Evolutionary conservation across 768 basidiomycete genomes (phyloP).

Genomic region (Leucosporidium creatinivorum): DNA sequence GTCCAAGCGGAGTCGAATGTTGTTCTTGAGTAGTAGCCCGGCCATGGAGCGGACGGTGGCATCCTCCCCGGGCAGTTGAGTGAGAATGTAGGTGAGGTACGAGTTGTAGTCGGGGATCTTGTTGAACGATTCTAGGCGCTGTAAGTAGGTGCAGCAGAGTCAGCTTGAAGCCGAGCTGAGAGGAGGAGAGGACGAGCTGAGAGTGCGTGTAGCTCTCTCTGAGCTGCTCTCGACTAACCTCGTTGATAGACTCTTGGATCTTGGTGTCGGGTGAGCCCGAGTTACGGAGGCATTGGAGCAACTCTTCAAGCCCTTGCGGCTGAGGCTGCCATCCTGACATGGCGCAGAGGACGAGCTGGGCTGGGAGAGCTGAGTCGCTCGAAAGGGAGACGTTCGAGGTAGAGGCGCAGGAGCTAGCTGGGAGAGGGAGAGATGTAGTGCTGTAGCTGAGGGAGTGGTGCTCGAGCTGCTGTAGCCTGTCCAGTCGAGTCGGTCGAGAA

Average conservation of each 20-base stretch:
- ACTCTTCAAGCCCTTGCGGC: constrained; percentile 20
- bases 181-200: background rate
- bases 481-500: too few species aligned
- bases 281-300: constrained; percentile 20
- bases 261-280: constrained; percentile 18
- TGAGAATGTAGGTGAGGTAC: constrained; percentile 90
- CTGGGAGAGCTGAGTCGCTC: too few species aligned
- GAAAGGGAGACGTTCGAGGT: too few species aligned
- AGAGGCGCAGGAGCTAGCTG: too few species aligned
- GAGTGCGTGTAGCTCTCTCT: background rate
- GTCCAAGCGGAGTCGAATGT: constrained; percentile 66
- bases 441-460: too few species aligned
- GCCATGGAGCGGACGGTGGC: constrained; percentile 92
- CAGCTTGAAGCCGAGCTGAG: background rate
- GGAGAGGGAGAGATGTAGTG: too few species aligned
- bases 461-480: too few species aligned
- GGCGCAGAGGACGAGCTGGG: background rate
- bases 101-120: constrained; percentile 34
- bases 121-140: constrained; percentile 44
- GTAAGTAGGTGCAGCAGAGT: background rate
- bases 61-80: constrained; percentile 68
- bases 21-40: constrained; percentile 95
- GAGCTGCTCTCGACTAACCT: constrained; percentile 14
- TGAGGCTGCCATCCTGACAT: constrained; percentile 15
- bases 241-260: constrained; percentile 30